A percentile compares a stretch with the other conserved stretches of the same genome.
phyloP scores from a whole-genome alignment of 169 alveolate genomes.

The Eimeria mitis region DNA sequence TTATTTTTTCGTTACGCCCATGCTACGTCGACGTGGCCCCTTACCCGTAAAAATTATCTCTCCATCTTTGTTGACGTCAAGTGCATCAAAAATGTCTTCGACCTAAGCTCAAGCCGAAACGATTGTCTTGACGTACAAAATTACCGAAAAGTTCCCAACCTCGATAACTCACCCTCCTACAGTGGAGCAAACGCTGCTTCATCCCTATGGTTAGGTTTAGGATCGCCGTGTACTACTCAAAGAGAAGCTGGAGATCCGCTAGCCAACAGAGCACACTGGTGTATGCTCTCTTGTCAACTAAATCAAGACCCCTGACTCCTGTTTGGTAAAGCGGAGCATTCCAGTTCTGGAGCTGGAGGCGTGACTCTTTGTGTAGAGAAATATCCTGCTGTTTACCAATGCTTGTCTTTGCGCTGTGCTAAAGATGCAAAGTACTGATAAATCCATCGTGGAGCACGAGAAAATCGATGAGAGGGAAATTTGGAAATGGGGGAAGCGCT shows the following conservation, averaged over 20 bases:
- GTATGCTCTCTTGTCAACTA: not conserved
- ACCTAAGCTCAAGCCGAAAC: not conserved
- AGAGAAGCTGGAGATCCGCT: not conserved
- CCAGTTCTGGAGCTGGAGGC: not conserved
- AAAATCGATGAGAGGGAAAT: not conserved
- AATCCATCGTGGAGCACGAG: not conserved
- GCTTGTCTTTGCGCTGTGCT: not conserved
- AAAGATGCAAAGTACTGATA: not conserved
- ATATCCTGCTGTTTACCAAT: not conserved
- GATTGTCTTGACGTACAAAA: not conserved
- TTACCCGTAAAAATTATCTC: constrained; percentile 35
- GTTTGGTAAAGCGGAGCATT: not conserved
- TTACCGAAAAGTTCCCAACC: not conserved
- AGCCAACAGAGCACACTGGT: not conserved
- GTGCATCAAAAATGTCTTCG: constrained; percentile 54
- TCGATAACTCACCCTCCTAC: not conserved
- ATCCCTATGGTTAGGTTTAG: not conserved
- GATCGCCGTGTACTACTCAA: not conserved
- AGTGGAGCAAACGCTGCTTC: not conserved
- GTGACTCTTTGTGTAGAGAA: not conserved
- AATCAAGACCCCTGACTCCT: not conserved
- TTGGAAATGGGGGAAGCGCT: not conserved
- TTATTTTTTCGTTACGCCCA: not conserved
- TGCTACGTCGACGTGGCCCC: not conserved
- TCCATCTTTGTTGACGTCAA: constrained; percentile 61